These are phyloP conservation scores for cucumber (Cucumis sativus) DNA, from an alignment of 306 rosid genomes.

Conservation along the genomic window Cucumber_9930_V3 NC_026656.2:24098501-24099000, in stretches of 20 bases:
- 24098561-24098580: constrained; percentile 63
- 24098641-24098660: constrained; percentile 99
- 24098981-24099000: constrained; percentile 41
- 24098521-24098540: constrained; percentile 97
- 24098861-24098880: neutral
- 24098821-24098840: constrained; percentile 23
- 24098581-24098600: constrained; percentile 83
- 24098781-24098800: constrained; percentile 88
- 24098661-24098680: constrained; percentile 95
- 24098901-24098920: neutral
- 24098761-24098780: constrained; percentile 91
- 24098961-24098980: neutral
- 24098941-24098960: neutral
- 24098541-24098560: constrained; percentile 81
- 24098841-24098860: constrained; percentile 2
- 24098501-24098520: constrained; percentile 9
- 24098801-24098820: constrained; percentile 99
- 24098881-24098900: neutral
- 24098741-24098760: constrained; percentile 59
- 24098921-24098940: neutral
- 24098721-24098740: constrained; percentile 90
- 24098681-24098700: constrained; percentile 74
- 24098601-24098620: constrained; percentile 80
- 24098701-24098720: constrained; percentile 95
- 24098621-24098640: constrained; percentile 93